Evolutionary conservation across 1,284 basidiomycete species (phyloP), one percentile per base, ranked within the genome.

Genomic region (Papiliotrema nemorosa): DNA sequence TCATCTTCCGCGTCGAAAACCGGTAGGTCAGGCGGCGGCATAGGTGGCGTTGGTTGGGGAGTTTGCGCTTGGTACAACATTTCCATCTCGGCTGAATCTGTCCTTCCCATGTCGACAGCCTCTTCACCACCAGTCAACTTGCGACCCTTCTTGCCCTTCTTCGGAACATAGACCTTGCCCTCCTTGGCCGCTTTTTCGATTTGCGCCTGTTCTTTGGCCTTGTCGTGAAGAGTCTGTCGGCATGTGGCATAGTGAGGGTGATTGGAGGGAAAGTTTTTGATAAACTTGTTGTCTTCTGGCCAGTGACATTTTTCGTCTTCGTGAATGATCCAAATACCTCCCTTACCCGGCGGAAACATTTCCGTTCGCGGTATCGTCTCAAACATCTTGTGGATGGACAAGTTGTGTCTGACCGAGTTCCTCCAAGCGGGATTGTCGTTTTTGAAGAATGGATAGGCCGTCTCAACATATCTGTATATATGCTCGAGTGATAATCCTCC

Each of bases 381-480:
- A 71, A 94, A 96, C 55, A 87, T 84, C 61, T 86, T 84, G 72
- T 91, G 87, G 25, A 94, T 77, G 2, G 88, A 90, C 2, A 97
- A 78, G 57, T 87, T 88, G 73, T 96, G 91, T n/a, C 92, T 81
- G 49, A 96, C 89, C 5, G 89, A 92, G 63, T 85, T 85, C 82
- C 74, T 70, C 92, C 92, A 97, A 24, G 90, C 93, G n/a, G 86
- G 83, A 64, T 96, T 92, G 34, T 88, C 87, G 38, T 86, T 85
- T 71, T 90, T 90, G 78, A 91, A 98, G 70, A 86, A 86, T 0
- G 94, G 92, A 72, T 91, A 93, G 4, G 90, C 89, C 35, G 87
- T 88, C 53, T 88, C 90, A 65, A 98, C 94, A 81, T 85, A 98
- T 64, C 88, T 85, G 68, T 97, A 97, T 56, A 98, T 94, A 69